phyloP scores from a whole-genome alignment of 768 basidiomycete species.

The Suillus bovinus region DNA sequence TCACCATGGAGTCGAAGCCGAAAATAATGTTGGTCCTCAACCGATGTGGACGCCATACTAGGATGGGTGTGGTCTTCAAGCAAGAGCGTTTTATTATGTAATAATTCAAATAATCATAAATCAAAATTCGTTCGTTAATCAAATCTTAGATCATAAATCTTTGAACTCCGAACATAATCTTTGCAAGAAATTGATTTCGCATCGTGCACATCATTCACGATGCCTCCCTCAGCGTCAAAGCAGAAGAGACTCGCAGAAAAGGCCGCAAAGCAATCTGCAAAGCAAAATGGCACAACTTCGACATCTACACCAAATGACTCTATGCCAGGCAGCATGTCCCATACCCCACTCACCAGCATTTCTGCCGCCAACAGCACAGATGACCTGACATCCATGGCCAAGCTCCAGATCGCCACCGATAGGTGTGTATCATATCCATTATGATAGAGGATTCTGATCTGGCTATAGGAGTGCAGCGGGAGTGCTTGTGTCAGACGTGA shows the following conservation, averaged over 20 bases:
- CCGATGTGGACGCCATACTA: too few species aligned
- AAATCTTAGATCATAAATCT: conserved; percentile 22
- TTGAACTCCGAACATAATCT: conserved; percentile 18
- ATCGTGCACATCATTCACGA: conserved; percentile 31
- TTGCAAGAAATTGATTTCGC: conserved; percentile 29
- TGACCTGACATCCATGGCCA: conserved; percentile 84
- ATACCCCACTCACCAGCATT: conserved; percentile 82
- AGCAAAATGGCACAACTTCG: conserved; percentile 45
- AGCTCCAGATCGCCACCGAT: conserved; percentile 87
- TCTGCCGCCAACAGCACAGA: conserved; percentile 82
- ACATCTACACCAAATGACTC: conserved; percentile 67
- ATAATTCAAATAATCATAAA: background rate
- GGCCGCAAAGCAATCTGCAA: conserved; percentile 77
- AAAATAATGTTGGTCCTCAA: too few species aligned
- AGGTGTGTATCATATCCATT: conserved; percentile 47
- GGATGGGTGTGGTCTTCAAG: too few species aligned
- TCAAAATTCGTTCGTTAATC: conserved; percentile 10
- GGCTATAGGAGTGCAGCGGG: conserved; percentile 78
- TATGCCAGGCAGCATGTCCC: conserved; percentile 57
- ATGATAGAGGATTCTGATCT: conserved; percentile 10
- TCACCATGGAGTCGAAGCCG: too few species aligned
- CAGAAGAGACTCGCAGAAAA: conserved; percentile 96
- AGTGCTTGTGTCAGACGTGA: conserved; percentile 88
- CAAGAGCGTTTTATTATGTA: background rate
- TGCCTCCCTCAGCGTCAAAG: conserved; percentile 82